A percentile compares a stretch with the other conserved stretches of the same genome.
Conservation (phyloP, 108 stramenopile species). For the Nitzschia sp. region DNA sequence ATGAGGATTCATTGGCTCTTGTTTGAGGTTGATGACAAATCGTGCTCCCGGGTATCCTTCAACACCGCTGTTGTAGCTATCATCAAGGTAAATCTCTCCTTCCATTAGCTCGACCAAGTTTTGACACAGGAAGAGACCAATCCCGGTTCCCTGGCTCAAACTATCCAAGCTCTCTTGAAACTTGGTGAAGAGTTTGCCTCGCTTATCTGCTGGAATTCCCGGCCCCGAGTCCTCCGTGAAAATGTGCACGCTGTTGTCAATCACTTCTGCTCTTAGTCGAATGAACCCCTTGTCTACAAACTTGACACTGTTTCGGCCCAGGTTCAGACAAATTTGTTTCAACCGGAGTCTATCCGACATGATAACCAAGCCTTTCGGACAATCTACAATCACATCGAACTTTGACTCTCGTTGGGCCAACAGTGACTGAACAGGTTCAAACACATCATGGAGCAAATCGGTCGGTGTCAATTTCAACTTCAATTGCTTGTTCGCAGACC, state of each 20-base stretch:
- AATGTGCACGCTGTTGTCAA: slow-evolving; percentile 19
- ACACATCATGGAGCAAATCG: slow-evolving; percentile 53
- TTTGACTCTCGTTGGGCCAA: slow-evolving; percentile 31
- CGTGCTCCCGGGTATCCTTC: slow-evolving; percentile 42
- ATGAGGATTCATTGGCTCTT: slow-evolving; percentile 6
- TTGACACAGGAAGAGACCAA: slow-evolving; percentile 51
- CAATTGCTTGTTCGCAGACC: slow-evolving; percentile 43
- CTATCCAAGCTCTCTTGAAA: slow-evolving; percentile 50
- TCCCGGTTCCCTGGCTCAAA: slow-evolving; percentile 54
- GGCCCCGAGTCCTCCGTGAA: slow-evolving; percentile 54
- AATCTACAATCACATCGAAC: slow-evolving; percentile 33
- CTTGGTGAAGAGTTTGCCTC: slow-evolving; percentile 36
- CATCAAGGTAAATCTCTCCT: slow-evolving; percentile 46
- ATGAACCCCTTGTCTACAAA: slow-evolving; percentile 57
- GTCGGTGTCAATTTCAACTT: slow-evolving; percentile 28
- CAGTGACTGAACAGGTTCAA: slow-evolving; percentile 43
- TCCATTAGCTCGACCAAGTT: slow-evolving; percentile 53
- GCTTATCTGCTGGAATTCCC: slow-evolving; percentile 49
- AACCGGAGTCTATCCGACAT: slow-evolving; percentile 50
- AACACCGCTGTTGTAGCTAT: slow-evolving; percentile 47
- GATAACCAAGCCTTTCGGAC: slow-evolving; percentile 38
- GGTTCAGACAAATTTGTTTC: slow-evolving; percentile 57
- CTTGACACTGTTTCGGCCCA: slow-evolving; percentile 45
- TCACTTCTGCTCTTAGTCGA: slow-evolving; percentile 39
- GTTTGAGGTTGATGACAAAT: slow-evolving; percentile 43